Evolutionary conservation across 345 rosid species (phyloP).

Genomic region (Luvunga scandens): DNA sequence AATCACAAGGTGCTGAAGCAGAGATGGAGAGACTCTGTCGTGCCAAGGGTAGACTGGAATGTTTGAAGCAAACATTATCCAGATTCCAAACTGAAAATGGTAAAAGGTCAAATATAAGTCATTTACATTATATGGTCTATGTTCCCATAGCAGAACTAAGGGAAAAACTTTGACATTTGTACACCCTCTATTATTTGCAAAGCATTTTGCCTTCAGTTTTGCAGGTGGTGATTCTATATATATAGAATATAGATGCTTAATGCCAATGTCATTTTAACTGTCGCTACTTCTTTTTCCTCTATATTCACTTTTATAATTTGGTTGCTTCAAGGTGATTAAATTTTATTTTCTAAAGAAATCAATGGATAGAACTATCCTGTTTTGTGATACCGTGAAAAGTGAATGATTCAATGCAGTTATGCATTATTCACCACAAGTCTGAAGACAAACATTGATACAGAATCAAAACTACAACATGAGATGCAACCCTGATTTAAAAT

Average conservation of each 20-base stretch:
- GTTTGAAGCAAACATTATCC: constrained; percentile 44
- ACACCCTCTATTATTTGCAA: constrained; percentile 2
- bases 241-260: background rate
- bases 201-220: background rate
- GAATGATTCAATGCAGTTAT: too few species aligned
- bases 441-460: background rate
- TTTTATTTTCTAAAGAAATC: background rate
- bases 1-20: constrained; percentile 40
- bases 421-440: too few species aligned
- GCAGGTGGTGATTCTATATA: background rate
- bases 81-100: constrained; percentile 33
- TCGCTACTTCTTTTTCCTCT: background rate
- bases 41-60: constrained; percentile 49
- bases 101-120: constrained; percentile 34
- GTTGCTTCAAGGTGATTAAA: background rate
- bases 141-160: constrained; percentile 69
- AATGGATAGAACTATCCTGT: background rate
- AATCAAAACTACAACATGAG: background rate
- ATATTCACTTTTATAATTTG: background rate
- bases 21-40: constrained; percentile 70
- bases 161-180: constrained; percentile 42
- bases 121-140: constrained; percentile 46
- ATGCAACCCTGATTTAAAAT: background rate
- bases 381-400: background rate
- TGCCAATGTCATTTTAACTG: background rate